Percentiles rank a stretch among this genome's conserved stretches.
phyloP scores from a whole-genome alignment of 2,329 filamentous ascomycete genomes.

The Colletotrichum chlorophyti region DNA sequence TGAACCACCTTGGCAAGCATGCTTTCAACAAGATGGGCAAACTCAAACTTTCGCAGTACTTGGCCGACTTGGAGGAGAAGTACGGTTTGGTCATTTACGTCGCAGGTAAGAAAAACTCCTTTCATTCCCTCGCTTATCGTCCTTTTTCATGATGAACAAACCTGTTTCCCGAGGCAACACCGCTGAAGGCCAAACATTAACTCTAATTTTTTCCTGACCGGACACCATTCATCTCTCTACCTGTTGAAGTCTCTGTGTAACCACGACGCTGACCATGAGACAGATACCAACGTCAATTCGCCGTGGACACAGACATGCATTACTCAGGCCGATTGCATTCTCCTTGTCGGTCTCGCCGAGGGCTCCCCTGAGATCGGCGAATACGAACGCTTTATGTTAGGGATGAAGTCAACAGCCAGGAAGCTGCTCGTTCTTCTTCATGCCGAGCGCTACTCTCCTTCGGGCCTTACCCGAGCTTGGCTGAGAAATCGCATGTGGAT shows the following conservation, averaged over 20 bases:
- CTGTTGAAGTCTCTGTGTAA: background rate
- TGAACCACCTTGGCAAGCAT: conserved; percentile 94
- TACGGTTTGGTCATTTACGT: conserved; percentile 96
- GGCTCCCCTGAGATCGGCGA: conserved; percentile 90
- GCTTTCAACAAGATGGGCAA: conserved; percentile 98
- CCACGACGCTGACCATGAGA: conserved; percentile 37
- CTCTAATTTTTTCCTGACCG: conserved; percentile 75
- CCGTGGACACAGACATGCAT: conserved; percentile 99
- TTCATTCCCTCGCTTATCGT: background rate
- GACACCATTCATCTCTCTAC: conserved; percentile 14
- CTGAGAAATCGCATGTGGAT: conserved; percentile 94
- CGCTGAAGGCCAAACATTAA: conserved; percentile 62
- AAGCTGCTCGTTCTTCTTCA: conserved; percentile 93
- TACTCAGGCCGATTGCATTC: conserved; percentile 92
- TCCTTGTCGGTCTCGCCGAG: conserved; percentile 90
- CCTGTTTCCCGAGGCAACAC: conserved; percentile 55
- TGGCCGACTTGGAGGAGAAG: conserved; percentile 96
- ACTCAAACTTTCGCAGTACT: conserved; percentile 91
- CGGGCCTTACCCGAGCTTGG: conserved; percentile 89
- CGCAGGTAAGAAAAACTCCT: conserved; percentile 63
- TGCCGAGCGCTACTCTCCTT: conserved; percentile 82
- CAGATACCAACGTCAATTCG: conserved; percentile 94
- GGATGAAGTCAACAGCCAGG: conserved; percentile 94
- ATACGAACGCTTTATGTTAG: conserved; percentile 94
- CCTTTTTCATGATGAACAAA: conserved; percentile 58